Evolutionary conservation across 805 yeast species (phyloP).

Genomic region (Metschnikowia kunwiensis): DNA sequence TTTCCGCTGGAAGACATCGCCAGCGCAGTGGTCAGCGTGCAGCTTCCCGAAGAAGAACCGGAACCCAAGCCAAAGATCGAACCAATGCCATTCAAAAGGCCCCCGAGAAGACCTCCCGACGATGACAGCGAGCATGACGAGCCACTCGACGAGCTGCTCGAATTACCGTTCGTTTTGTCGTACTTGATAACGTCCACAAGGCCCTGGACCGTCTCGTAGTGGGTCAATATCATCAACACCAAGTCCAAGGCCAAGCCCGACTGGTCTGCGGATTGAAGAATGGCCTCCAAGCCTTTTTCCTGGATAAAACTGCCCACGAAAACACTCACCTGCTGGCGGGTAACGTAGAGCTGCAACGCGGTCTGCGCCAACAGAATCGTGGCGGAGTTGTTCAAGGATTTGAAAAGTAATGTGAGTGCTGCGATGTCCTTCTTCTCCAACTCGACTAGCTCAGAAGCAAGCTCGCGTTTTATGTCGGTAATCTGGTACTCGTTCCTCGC

Average conservation of each 20-base stretch:
- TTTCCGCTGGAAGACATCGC: not conserved
- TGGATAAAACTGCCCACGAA: conserved; percentile 25
- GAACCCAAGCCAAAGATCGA: conserved; percentile 7
- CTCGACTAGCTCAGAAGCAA: conserved; percentile 2
- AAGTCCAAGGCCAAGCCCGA: conserved; percentile 29
- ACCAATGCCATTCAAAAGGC: conserved; percentile 5
- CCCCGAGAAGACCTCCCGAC: conserved; percentile 12
- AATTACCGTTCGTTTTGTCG: conserved; percentile 7
- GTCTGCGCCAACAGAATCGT: conserved; percentile 21
- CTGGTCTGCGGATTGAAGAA: conserved; percentile 24
- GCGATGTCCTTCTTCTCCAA: conserved; percentile 18
- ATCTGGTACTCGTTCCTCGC: conserved; percentile 4
- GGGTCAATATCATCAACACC: conserved; percentile 20
- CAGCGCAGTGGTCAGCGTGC: not conserved
- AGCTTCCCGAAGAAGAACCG: not conserved
- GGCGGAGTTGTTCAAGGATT: conserved; percentile 22
- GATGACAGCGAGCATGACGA: conserved; percentile 2
- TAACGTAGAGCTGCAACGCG: conserved; percentile 22
- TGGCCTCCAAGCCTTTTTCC: conserved; percentile 20
- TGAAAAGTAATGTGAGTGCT: conserved; percentile 24
- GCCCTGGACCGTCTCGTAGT: conserved; percentile 21
- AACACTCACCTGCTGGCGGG: conserved; percentile 25
- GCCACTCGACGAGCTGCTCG: not conserved
- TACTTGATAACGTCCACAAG: conserved; percentile 14
- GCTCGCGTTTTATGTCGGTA: conserved; percentile 3